Conservation (phyloP, 192 early-diverging fungal species). For the Podila epigama region DNA sequence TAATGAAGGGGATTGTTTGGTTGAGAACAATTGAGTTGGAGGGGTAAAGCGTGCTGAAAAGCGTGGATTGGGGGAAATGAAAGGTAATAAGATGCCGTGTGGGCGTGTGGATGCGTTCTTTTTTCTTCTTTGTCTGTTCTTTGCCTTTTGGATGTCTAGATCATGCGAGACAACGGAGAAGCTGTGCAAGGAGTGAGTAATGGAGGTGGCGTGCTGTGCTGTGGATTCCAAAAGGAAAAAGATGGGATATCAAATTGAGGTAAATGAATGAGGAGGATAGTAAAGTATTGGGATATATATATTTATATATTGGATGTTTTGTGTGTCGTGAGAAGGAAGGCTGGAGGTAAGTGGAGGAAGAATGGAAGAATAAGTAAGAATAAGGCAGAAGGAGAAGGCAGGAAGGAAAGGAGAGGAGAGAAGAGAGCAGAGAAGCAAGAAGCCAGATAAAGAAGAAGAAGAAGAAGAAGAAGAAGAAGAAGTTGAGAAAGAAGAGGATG, state of each 20-base stretch:
- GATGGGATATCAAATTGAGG: no score
- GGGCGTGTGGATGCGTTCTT: conserved; percentile 48
- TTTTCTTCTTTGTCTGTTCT: not conserved
- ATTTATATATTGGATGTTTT: no score
- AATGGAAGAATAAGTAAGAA: no score
- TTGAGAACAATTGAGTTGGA: not conserved
- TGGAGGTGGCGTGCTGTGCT: no score
- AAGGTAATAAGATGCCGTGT: conserved; percentile 22
- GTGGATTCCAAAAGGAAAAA: no score
- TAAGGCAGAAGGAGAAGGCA: not conserved
- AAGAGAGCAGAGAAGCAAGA: not conserved
- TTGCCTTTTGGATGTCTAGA: no score
- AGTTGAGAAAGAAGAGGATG: not conserved
- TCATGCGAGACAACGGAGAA: conserved; percentile 28
- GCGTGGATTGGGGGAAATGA: not conserved
- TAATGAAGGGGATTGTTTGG: no score
- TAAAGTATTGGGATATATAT: no score
- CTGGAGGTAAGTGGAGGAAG: conserved; percentile 1
- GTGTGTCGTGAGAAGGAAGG: no score
- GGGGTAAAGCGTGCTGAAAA: not conserved
- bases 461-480: not conserved
- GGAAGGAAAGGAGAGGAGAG: no score
- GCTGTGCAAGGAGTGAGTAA: conserved; percentile 25
- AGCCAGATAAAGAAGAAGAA: not conserved
- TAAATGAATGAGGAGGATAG: no score